phyloP scores from a whole-genome alignment of 441 rosid species.

The Croton setiger region DNA sequence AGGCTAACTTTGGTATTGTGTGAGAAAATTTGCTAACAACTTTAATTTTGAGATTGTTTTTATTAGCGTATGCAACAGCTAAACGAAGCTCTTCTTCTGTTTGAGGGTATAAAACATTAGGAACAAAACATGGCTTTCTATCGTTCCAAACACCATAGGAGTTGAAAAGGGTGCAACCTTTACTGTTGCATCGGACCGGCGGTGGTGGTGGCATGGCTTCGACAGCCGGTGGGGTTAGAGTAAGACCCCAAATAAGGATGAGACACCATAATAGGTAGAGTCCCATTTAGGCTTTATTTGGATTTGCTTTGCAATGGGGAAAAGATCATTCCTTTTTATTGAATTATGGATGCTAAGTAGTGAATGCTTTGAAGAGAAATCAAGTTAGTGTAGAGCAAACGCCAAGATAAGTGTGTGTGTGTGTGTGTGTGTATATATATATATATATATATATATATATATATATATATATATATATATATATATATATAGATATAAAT shows the following conservation, averaged over 20 bases:
- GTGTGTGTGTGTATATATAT: too few species aligned
- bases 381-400: not conserved
- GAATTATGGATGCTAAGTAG: not conserved
- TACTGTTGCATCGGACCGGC: slow-evolving; percentile 50
- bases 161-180: slow-evolving; percentile 57
- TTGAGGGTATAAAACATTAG: slow-evolving; percentile 48
- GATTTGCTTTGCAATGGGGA: not conserved
- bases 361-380: slow-evolving; percentile 20
- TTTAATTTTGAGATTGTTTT: slow-evolving; percentile 53
- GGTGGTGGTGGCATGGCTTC: slow-evolving; percentile 53
- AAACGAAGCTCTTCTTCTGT: slow-evolving; percentile 62
- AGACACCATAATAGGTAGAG: slow-evolving; percentile 7
- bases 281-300: slow-evolving; percentile 2
- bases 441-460: too few species aligned
- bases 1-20: slow-evolving; percentile 76
- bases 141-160: slow-evolving; percentile 82
- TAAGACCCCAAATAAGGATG: slow-evolving; percentile 18
- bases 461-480: too few species aligned
- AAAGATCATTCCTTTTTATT: not conserved
- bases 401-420: slow-evolving; percentile 4
- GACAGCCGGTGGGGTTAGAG: slow-evolving; percentile 6
- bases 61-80: slow-evolving; percentile 59
- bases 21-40: slow-evolving; percentile 68
- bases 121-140: slow-evolving; percentile 48
- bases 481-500: too few species aligned